A percentile compares a stretch with the other conserved stretches of the same genome.
phyloP scores from a whole-genome alignment of 169 alveolate species.

The Cryptosporidium parvum region DNA sequence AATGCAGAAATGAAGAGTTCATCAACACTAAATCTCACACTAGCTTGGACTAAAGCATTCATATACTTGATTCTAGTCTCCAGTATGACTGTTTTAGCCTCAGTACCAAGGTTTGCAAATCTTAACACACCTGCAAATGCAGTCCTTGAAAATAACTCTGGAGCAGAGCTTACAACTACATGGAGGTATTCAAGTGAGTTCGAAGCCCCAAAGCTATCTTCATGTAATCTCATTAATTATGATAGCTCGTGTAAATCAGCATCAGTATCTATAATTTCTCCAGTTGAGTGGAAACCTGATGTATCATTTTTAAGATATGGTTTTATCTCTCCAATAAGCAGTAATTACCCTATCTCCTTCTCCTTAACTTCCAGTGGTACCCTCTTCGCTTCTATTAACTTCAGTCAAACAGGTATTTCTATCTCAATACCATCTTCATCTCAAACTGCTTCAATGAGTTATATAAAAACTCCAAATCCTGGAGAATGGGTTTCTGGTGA shows the following conservation, averaged over 20 bases:
- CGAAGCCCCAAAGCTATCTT: slow-evolving; percentile 4
- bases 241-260: slow-evolving; percentile 45
- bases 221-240: slow-evolving; percentile 8
- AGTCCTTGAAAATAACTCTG: slow-evolving; percentile 21
- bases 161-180: slow-evolving; percentile 45
- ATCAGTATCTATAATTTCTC: slow-evolving; percentile 10
- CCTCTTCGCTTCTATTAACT: slow-evolving; percentile 16
- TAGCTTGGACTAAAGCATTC: slow-evolving; percentile 70
- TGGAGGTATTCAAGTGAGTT: slow-evolving; percentile 54
- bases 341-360: slow-evolving; percentile 32
- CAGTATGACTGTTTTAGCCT: slow-evolving; percentile 34
- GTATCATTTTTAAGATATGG: slow-evolving; percentile 61
- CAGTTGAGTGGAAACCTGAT: slow-evolving; percentile 14
- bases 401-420: slow-evolving; percentile 45
- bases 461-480: neutral
- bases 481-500: slow-evolving; percentile 72
- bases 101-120: slow-evolving; percentile 35
- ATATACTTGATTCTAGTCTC: slow-evolving; percentile 38
- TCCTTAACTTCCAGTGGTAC: slow-evolving; percentile 26
- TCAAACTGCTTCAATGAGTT: slow-evolving; percentile 15
- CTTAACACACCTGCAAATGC: slow-evolving; percentile 19
- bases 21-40: slow-evolving; percentile 5
- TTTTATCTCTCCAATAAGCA: slow-evolving; percentile 30
- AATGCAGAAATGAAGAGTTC: slow-evolving; percentile 18
- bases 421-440: slow-evolving; percentile 17